Evolutionary conservation across 2,329 filamentous ascomycete genomes (phyloP).

Genomic region (Didymella exigua): DNA sequence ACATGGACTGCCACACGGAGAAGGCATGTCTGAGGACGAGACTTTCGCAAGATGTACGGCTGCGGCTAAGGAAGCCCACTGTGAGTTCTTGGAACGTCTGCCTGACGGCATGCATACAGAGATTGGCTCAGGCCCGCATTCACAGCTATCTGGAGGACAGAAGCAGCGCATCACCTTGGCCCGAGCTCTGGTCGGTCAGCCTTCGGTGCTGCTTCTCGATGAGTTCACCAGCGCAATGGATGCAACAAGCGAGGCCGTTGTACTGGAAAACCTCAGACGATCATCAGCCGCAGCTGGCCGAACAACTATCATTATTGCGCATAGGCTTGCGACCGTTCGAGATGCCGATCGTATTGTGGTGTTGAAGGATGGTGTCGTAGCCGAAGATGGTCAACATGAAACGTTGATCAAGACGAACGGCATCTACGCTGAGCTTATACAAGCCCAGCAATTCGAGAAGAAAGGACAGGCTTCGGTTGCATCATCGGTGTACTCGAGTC

Average conservation of each 20-base stretch:
- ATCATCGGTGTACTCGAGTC: slow-evolving; percentile 30
- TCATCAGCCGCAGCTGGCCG: slow-evolving; percentile 35
- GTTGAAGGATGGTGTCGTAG: slow-evolving; percentile 40
- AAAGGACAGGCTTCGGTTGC: slow-evolving; percentile 27
- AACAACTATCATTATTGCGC: slow-evolving; percentile 47
- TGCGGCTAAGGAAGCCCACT: slow-evolving; percentile 63
- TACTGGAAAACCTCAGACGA: slow-evolving; percentile 39
- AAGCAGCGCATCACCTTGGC: slow-evolving; percentile 49
- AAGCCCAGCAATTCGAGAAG: slow-evolving; percentile 45
- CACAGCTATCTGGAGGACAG: slow-evolving; percentile 47
- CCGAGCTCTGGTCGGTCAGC: slow-evolving; percentile 42
- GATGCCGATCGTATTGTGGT: slow-evolving; percentile 48
- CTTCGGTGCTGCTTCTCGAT: slow-evolving; percentile 43
- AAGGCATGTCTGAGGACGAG: slow-evolving; percentile 39
- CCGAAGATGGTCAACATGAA: slow-evolving; percentile 43
- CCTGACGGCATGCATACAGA: slow-evolving; percentile 44
- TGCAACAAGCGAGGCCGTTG: slow-evolving; percentile 35
- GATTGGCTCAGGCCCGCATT: slow-evolving; percentile 42
- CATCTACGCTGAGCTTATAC: slow-evolving; percentile 41
- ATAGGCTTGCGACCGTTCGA: slow-evolving; percentile 45
- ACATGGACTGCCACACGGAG: slow-evolving; percentile 33
- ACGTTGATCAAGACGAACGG: slow-evolving; percentile 35
- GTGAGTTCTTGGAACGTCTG: slow-evolving; percentile 44
- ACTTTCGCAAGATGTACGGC: slow-evolving; percentile 53
- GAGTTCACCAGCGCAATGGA: slow-evolving; percentile 48